A percentile compares a stretch with the other conserved stretches of the same genome.
phyloP scores from a whole-genome alignment of 2,329 filamentous ascomycete species.

The Parascedosporium putredinis region DNA sequence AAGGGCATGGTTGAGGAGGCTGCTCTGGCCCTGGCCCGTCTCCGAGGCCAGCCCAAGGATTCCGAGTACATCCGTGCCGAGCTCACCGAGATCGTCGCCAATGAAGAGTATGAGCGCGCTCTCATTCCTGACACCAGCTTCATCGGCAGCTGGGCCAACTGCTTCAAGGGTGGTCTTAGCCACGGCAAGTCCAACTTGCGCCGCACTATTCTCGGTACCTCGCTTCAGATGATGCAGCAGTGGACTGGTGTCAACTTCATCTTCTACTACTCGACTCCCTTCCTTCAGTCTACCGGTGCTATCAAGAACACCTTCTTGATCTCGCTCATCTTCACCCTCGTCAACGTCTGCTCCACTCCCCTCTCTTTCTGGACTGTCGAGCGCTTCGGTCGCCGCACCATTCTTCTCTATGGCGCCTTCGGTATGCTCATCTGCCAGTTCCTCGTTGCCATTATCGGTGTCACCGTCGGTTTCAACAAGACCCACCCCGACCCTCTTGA shows the following conservation, averaged over 20 bases:
- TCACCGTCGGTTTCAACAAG: slow-evolving; percentile 45
- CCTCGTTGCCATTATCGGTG: slow-evolving; percentile 69
- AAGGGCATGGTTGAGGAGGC: slow-evolving; percentile 59
- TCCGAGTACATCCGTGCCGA: slow-evolving; percentile 70
- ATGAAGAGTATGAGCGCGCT: slow-evolving; percentile 73
- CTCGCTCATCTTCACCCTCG: slow-evolving; percentile 73
- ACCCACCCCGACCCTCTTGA: slow-evolving; percentile 33
- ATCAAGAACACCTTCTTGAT: slow-evolving; percentile 74
- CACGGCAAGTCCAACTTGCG: slow-evolving; percentile 58
- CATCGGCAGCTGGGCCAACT: slow-evolving; percentile 57
- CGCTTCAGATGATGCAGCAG: slow-evolving; percentile 74
- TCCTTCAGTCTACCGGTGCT: slow-evolving; percentile 69
- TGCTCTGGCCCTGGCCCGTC: slow-evolving; percentile 47
- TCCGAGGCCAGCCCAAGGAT: slow-evolving; percentile 64
- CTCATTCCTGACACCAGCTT: slow-evolving; percentile 56
- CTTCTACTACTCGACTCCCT: slow-evolving; percentile 78
- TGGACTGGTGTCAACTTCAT: slow-evolving; percentile 88
- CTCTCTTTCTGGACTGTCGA: slow-evolving; percentile 83
- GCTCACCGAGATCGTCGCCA: slow-evolving; percentile 77
- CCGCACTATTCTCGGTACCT: slow-evolving; percentile 60
- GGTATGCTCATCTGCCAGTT: slow-evolving; percentile 85
- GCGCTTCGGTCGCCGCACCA: slow-evolving; percentile 65
- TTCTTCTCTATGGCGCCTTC: slow-evolving; percentile 67
- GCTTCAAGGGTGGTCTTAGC: slow-evolving; percentile 54
- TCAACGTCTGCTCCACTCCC: slow-evolving; percentile 79